Evolutionary conservation across 169 alveolate species (phyloP).

Genomic region (Perkinsus marinus): DNA sequence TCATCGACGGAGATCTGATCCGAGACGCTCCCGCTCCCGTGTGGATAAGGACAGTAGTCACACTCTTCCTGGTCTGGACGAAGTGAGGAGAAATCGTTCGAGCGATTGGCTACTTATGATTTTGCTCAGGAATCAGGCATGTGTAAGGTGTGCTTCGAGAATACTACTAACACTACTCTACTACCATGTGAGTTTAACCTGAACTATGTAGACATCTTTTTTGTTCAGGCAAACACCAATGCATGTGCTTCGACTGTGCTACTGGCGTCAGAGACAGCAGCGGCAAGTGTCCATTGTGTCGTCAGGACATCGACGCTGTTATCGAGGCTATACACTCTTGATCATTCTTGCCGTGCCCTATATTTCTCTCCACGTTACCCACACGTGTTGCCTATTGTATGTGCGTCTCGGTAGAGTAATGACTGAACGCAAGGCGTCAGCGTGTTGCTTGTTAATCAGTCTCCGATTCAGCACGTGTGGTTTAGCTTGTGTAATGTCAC

Average conservation of each 20-base stretch:
- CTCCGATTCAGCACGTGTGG: too few species aligned
- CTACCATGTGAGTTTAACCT: background rate
- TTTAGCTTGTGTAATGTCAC: too few species aligned
- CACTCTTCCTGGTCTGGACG: background rate
- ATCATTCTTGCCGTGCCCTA: too few species aligned
- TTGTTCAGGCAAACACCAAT: background rate
- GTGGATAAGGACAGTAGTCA: background rate
- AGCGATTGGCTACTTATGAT: background rate
- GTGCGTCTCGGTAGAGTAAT: too few species aligned
- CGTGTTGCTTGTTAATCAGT: too few species aligned
- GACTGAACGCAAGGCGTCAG: too few species aligned
- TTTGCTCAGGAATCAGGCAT: background rate
- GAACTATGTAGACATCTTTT: background rate
- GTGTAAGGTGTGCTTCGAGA: conserved; percentile 11
- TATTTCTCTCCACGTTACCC: too few species aligned
- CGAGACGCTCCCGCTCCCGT: background rate
- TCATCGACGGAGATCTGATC: background rate
- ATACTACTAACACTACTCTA: background rate
- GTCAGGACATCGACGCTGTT: background rate
- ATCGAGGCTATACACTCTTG: background rate
- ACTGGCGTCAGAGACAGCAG: background rate
- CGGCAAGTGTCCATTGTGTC: background rate
- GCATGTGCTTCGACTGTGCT: background rate
- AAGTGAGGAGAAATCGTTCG: background rate
- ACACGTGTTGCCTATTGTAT: too few species aligned